phyloP scores from a whole-genome alignment of 192 early-diverging fungal genomes.

The Allomyces javanicus region DNA sequence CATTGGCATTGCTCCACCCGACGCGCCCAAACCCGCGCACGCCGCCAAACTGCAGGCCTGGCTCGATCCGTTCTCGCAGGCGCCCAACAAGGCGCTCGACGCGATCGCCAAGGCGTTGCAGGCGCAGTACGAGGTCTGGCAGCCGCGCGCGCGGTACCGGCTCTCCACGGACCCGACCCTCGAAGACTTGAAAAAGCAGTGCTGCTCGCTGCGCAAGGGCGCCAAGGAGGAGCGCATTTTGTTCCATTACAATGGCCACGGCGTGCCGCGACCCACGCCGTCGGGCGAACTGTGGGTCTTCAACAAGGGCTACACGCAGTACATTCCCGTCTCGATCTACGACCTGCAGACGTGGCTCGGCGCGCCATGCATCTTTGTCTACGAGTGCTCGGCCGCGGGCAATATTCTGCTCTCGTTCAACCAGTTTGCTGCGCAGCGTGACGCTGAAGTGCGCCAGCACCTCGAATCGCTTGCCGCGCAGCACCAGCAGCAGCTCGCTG shows the following conservation, averaged over 20 bases:
- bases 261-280: constrained; percentile 81
- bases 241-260: constrained; percentile 98
- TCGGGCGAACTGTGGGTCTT: constrained; percentile 98
- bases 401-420: constrained; percentile 80
- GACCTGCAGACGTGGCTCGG: constrained; percentile 90
- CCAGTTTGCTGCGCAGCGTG: constrained; percentile 66
- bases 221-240: constrained; percentile 86
- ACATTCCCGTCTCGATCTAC: constrained; percentile 80
- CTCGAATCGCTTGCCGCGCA: not conserved
- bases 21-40: constrained; percentile 65
- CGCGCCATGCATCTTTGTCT: constrained; percentile 87
- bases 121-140: constrained; percentile 78
- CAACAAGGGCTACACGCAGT: constrained; percentile 93
- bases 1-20: constrained; percentile 89
- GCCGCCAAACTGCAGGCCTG: constrained; percentile 86
- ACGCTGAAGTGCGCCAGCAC: constrained; percentile 29
- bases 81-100: constrained; percentile 60
- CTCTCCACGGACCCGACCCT: constrained; percentile 73
- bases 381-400: constrained; percentile 86
- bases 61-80: constrained; percentile 70
- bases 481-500: not conserved
- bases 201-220: constrained; percentile 52
- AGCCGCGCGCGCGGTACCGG: constrained; percentile 63
- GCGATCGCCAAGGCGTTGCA: constrained; percentile 78
- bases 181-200: constrained; percentile 83